These are phyloP conservation scores for Thinopyrum elongatum DNA, from an alignment of 176 grass and related monocot species.

Conservation along the genomic window DNA sequence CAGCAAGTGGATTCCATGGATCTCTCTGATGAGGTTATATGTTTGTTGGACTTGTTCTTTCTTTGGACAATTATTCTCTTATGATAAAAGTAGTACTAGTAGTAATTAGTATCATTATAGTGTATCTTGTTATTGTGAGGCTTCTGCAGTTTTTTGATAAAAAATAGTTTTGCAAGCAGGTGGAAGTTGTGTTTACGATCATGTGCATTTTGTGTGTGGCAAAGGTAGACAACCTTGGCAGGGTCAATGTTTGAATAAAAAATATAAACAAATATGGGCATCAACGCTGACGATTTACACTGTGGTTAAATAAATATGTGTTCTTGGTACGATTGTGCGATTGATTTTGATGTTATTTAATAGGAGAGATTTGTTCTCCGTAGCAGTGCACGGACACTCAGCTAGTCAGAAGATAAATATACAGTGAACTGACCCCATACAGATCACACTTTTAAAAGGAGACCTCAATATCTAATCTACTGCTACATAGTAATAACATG, in stretches of 20 bases:
- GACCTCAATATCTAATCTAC: too few relatives aligned
- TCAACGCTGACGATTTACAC: neutral
- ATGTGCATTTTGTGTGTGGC: neutral
- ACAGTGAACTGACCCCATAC: too few relatives aligned
- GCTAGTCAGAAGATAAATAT: too few relatives aligned
- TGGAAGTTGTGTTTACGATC: neutral
- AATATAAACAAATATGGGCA: too few relatives aligned
- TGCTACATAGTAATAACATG: too few relatives aligned
- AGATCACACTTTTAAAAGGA: too few relatives aligned
- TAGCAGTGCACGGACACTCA: too few relatives aligned
- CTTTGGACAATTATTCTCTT: neutral
- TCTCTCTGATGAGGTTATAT: neutral
- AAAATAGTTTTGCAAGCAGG: neutral
- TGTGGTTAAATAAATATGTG: neutral
- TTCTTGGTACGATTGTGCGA: too few relatives aligned
- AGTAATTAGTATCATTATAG: too few relatives aligned
- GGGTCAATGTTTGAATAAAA: neutral
- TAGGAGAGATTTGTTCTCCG: too few relatives aligned
- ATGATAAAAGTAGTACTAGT: too few relatives aligned
- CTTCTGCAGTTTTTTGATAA: neutral
- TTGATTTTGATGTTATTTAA: too few relatives aligned
- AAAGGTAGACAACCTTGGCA: neutral
- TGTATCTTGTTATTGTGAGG: neutral
- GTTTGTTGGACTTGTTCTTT: neutral
- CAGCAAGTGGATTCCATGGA: slow-evolving; percentile 11